These are phyloP conservation scores for Linanthus parryae DNA, from an alignment of 148 eudicot genomes.

Conservation along the genomic window DNA sequence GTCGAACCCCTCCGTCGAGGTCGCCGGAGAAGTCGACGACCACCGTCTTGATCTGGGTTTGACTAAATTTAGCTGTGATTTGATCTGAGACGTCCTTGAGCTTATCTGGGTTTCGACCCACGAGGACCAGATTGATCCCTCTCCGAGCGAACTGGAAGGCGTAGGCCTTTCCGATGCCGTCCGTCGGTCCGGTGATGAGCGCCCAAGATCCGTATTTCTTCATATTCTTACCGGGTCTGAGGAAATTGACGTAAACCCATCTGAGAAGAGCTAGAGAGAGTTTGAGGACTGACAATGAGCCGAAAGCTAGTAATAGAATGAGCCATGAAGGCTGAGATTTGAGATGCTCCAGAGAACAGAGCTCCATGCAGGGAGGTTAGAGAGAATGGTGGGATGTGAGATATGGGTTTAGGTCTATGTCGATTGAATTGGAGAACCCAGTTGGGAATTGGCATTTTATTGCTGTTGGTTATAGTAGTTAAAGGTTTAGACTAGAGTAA, in stretches of 20 bases:
- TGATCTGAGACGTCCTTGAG: slow-evolving; percentile 54
- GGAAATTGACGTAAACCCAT: slow-evolving; percentile 72
- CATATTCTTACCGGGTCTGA: slow-evolving; percentile 69
- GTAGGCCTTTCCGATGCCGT: slow-evolving; percentile 87
- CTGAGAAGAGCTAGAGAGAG: slow-evolving; percentile 36
- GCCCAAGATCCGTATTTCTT: slow-evolving; percentile 98
- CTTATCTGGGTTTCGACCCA: slow-evolving; percentile 76
- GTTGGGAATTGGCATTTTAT: not conserved
- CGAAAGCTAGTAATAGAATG: slow-evolving; percentile 33
- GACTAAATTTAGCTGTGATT: slow-evolving; percentile 37
- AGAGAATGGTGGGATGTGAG: slow-evolving; percentile 1
- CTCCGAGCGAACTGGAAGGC: slow-evolving; percentile 76
- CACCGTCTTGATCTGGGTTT: slow-evolving; percentile 43
- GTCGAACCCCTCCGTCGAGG: slow-evolving; percentile 29
- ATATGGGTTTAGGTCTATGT: slow-evolving; percentile 6
- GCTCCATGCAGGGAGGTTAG: slow-evolving; percentile 25
- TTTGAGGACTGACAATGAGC: slow-evolving; percentile 29
- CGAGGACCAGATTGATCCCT: slow-evolving; percentile 69
- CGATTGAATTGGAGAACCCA: slow-evolving; percentile 8
- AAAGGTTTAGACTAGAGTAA: too few species aligned
- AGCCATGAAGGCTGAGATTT: slow-evolving; percentile 68
- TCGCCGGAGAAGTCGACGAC: slow-evolving; percentile 66
- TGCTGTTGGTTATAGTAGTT: not conserved
- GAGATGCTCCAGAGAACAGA: slow-evolving; percentile 30
- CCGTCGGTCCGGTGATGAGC: slow-evolving; percentile 85